These are phyloP conservation scores for Thamnidium elegans DNA, from an alignment of 192 early-diverging fungal species.

Conservation along the genomic window DNA sequence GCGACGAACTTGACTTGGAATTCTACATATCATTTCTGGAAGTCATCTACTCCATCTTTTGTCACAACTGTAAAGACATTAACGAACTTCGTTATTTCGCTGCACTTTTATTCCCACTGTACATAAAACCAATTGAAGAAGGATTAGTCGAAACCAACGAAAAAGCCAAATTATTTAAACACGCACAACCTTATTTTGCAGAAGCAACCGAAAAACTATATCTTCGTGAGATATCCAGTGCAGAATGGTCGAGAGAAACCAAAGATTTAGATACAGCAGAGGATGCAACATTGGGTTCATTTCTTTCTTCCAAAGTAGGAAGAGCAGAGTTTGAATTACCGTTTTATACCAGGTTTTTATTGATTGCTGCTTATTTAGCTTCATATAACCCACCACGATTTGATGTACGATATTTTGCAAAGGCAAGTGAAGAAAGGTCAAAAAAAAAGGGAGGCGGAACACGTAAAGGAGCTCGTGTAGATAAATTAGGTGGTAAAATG, in stretches of 20 bases:
- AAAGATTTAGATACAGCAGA: slow-evolving; percentile 15
- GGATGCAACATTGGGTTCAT: not conserved
- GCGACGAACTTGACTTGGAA: slow-evolving; percentile 35
- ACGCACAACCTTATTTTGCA: slow-evolving; percentile 77
- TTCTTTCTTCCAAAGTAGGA: not conserved
- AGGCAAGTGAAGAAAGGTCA: slow-evolving; percentile 38
- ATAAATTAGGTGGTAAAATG: slow-evolving; percentile 48
- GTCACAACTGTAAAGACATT: slow-evolving; percentile 75
- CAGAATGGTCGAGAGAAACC: slow-evolving; percentile 68
- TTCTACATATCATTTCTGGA: slow-evolving; percentile 78
- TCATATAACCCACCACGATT: slow-evolving; percentile 89
- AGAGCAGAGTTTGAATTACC: slow-evolving; percentile 71
- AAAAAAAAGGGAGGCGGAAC: slow-evolving; percentile 38
- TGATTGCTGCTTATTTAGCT: slow-evolving; percentile 87
- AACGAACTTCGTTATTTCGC: slow-evolving; percentile 85
- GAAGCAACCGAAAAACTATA: slow-evolving; percentile 84
- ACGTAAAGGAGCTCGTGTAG: slow-evolving; percentile 39
- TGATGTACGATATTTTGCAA: slow-evolving; percentile 86
- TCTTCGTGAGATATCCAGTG: slow-evolving; percentile 86
- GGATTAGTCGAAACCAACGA: slow-evolving; percentile 66
- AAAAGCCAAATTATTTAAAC: slow-evolving; percentile 68
- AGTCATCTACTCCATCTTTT: slow-evolving; percentile 79
- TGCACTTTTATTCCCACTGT: slow-evolving; percentile 80
- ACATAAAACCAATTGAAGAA: slow-evolving; percentile 78
- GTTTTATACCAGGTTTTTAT: slow-evolving; percentile 84